phyloP scores from a whole-genome alignment of 2,329 filamentous ascomycete genomes.

The Claviceps sp. region DNA sequence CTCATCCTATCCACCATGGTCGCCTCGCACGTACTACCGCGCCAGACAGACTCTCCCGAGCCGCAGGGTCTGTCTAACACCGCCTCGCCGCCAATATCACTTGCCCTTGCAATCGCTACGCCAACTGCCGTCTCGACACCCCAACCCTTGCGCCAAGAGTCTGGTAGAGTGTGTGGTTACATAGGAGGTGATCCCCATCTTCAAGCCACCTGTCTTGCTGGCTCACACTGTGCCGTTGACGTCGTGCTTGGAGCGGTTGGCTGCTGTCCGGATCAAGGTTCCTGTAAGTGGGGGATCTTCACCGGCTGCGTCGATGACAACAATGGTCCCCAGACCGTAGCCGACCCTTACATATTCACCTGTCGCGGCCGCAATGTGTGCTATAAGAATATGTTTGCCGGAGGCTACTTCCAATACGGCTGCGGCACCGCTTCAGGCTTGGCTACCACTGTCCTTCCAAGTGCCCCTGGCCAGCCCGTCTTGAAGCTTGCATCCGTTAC shows the following conservation, averaged over 20 bases:
- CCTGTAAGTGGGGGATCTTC: constrained; percentile 42
- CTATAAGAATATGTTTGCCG: constrained; percentile 41
- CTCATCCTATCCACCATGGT: constrained; percentile 19
- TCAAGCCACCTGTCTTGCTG: constrained; percentile 43
- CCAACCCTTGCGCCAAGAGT: constrained; percentile 26
- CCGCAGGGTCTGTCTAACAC: constrained; percentile 23
- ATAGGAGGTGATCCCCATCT: constrained; percentile 37
- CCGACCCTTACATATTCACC: constrained; percentile 44
- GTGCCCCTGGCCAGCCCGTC: constrained; percentile 26
- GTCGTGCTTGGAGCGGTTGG: constrained; percentile 34
- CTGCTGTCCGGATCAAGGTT: constrained; percentile 38
- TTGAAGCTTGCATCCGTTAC: constrained; percentile 25
- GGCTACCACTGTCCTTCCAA: constrained; percentile 34
- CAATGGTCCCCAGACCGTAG: constrained; percentile 33
- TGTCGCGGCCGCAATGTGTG: constrained; percentile 38
- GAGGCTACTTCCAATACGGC: constrained; percentile 43
- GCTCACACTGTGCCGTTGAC: constrained; percentile 46
- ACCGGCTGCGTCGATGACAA: constrained; percentile 43
- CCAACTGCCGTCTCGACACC: constrained; percentile 23
- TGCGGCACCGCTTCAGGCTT: constrained; percentile 36
- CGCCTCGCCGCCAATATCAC: constrained; percentile 20
- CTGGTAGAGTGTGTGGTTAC: constrained; percentile 45
- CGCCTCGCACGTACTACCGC: constrained; percentile 27
- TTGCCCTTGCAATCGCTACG: constrained; percentile 9
- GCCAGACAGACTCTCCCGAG: constrained; percentile 23